Evolutionary conservation across 164 flowering plant species (phyloP), one percentile per base, ranked within the genome.

Genomic region (Brasenia schreberi): DNA sequence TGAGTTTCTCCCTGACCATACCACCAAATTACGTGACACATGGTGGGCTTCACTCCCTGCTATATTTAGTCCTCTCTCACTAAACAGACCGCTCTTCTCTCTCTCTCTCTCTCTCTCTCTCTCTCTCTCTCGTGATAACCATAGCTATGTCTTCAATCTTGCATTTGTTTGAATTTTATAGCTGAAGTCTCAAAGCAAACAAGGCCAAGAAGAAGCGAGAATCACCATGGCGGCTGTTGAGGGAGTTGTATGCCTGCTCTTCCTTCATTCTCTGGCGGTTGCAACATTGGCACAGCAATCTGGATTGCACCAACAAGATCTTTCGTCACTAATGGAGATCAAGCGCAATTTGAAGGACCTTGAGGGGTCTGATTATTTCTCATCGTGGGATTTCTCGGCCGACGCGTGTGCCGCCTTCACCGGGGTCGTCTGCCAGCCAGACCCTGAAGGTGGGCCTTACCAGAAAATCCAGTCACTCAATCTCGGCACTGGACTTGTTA

Each of bases 401-500:
- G 77, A 83, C 43, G 87, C 88, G 56, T 84, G 87, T 80, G 66
- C 78, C 58, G 52, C 88, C 65, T 87, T 83, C 72, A 23, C 84
- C 67, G 88, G 90, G 68, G 42, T 84, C 66, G 68, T 79, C 66
- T 85, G 89, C 78, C 64, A 73, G 5, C 64, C 59, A 33, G 59
- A 62, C 67, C 1, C 44, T 64, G 49, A 18, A 16, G 62, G 23
- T 2, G 69, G 60, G 27, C 10, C 62, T 18, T 53, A 62, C 42
- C 17, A 42, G 18, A 44, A 84, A 0, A 82, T 87, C 77, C 68
- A 75, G 72, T 59, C 77, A 5, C 87, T 87, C 72, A 44, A 75
- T 0, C 87, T 88, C 49, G 90, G 94, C 62, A 81, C 84, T 44
- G 84, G 84, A 68, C 81, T 76, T 65, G 76, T 86, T 43, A 81